Conservation (phyloP, 345 rosid species). For the Acer saccharum region DNA sequence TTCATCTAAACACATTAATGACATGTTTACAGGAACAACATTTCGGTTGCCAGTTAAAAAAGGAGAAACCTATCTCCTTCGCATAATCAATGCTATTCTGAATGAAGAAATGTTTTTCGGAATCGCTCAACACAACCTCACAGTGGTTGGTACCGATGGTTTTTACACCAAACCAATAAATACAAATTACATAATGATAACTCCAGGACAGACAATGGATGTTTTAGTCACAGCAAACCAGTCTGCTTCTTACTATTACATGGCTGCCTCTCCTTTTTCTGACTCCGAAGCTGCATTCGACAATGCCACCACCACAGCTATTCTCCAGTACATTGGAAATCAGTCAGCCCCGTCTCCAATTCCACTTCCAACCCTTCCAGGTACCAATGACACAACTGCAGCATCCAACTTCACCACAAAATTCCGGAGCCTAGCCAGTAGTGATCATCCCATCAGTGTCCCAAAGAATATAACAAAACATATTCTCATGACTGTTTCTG, state of each 20-base stretch:
- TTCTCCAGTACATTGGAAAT: constrained; percentile 38
- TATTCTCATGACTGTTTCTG: constrained; percentile 27
- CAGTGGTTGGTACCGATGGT: constrained; percentile 36
- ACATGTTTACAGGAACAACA: neutral
- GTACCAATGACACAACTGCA: constrained; percentile 18
- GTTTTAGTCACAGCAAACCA: constrained; percentile 41
- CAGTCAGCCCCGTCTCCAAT: constrained; percentile 25
- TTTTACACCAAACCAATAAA: constrained; percentile 29
- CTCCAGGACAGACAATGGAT: constrained; percentile 56
- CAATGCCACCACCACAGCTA: constrained; percentile 34
- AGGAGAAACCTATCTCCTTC: constrained; percentile 37
- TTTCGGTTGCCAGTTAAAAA: constrained; percentile 14
- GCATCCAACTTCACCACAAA: constrained; percentile 13
- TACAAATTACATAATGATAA: constrained; percentile 31
- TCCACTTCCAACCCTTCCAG: constrained; percentile 33
- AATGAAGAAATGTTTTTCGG: constrained; percentile 39
- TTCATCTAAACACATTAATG: neutral
- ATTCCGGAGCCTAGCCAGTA: constrained; percentile 24
- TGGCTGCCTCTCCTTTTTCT: constrained; percentile 29
- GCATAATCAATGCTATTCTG: constrained; percentile 30
- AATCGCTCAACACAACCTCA: constrained; percentile 36
- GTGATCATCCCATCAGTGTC: constrained; percentile 35
- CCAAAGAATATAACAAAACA: constrained; percentile 23
- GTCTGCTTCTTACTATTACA: constrained; percentile 32
- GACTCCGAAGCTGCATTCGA: constrained; percentile 29